Evolutionary conservation across 139 green algal genomes (phyloP).

Genomic region (Chlorella sorokiniana): DNA sequence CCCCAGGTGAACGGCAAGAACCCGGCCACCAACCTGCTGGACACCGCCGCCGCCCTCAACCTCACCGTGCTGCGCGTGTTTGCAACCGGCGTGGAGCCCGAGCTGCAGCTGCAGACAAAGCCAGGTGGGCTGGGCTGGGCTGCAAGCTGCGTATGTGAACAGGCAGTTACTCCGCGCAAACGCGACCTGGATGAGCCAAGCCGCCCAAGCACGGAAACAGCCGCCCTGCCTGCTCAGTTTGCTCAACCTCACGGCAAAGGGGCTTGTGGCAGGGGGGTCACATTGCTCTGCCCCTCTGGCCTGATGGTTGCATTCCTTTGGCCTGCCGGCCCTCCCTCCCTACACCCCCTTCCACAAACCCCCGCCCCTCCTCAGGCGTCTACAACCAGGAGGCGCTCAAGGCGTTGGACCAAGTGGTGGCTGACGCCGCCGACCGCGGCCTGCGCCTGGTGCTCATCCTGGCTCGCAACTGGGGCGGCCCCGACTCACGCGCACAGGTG

Average conservation of each 20-base stretch:
- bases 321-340: no score
- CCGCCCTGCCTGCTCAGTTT: background rate
- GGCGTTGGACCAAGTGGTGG: slow-evolving; percentile 33
- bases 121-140: background rate
- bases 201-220: background rate
- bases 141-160: background rate
- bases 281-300: background rate
- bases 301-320: background rate
- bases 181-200: no score
- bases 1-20: slow-evolving; percentile 17
- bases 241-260: background rate
- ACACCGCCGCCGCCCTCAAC: slow-evolving; percentile 31
- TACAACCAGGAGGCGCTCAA: slow-evolving; percentile 41
- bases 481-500: slow-evolving; percentile 11
- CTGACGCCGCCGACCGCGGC: background rate
- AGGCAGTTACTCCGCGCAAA: background rate
- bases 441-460: slow-evolving; percentile 38
- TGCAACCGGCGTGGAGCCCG: slow-evolving; percentile 28
- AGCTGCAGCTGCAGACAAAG: slow-evolving; percentile 34
- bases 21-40: slow-evolving; percentile 17
- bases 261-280: background rate
- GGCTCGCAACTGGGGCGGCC: slow-evolving; percentile 29
- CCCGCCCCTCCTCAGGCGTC: background rate
- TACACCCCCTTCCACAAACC: no score
- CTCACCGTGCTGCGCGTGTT: slow-evolving; percentile 44